Percentiles rank a stretch among this genome's conserved stretches.
Conservation (phyloP, 345 rosid species). For the Gossypium mustelinum region DNA sequence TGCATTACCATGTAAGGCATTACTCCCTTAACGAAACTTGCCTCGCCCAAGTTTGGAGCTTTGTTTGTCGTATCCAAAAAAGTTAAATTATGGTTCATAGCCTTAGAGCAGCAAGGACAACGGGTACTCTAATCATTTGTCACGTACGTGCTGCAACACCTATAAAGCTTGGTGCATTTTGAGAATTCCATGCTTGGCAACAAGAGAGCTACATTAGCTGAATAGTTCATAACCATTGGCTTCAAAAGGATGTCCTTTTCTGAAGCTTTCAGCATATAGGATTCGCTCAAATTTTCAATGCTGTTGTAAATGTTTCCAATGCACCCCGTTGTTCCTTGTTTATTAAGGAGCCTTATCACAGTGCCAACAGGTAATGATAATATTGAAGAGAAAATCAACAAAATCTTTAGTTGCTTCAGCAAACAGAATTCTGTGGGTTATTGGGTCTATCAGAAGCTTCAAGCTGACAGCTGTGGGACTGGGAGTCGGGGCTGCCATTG, state of each 20-base stretch:
- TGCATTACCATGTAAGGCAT: conserved; percentile 36
- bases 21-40: conserved; percentile 31
- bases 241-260: neutral
- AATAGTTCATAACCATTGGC: neutral
- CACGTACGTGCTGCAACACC: neutral
- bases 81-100: neutral
- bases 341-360: neutral
- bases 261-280: neutral
- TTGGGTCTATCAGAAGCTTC: conserved; percentile 18
- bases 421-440: conserved; percentile 13
- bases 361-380: conserved; percentile 21
- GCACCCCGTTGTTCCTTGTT: conserved; percentile 14
- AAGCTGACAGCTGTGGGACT: neutral
- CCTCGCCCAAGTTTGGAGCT: neutral
- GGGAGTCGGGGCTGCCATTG: neutral
- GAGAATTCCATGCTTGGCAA: neutral
- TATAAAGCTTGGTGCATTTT: neutral
- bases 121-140: neutral
- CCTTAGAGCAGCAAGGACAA: neutral
- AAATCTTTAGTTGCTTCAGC: conserved; percentile 33
- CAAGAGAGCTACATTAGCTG: neutral
- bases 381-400: conserved; percentile 30
- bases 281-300: conserved; percentile 15
- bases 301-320: conserved; percentile 13
- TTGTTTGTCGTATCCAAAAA: neutral